Base-by-base conservation (phyloP, 345 rosid species). In the Populus euphratica region DNA sequence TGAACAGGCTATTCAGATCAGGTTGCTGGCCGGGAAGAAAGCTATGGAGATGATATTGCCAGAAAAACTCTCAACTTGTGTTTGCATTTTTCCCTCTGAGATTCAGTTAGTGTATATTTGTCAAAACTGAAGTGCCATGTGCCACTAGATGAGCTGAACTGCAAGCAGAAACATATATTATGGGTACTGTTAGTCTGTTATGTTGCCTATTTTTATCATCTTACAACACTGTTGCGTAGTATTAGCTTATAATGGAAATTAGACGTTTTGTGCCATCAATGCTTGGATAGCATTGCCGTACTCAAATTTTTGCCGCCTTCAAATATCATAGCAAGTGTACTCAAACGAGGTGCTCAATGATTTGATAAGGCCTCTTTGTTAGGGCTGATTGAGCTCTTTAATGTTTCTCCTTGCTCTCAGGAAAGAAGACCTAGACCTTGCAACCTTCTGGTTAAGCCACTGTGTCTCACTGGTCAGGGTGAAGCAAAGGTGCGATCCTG, bases 1-100 rank as follows among this genome's bases (percentile, higher is more conserved):
- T 75, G 8, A 76, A 66, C 79, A 70, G 81, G 73, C 50, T 68
- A 64, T 83, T 75, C 52, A 69, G 44, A 72, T 59, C 17, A 29
- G 65, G 29, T 31, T 54, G 25, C 71, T 33, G 36, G 10, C 23
- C 21, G 74, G 70, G 73, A 74, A 72, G 56, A 44, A 56, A 71
- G 80, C 73, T 75, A 62, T 82, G 54, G 23, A 39, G 67, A 75
- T 49, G 59, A 33, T 38, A 39, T 68, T 49, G 59, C 39, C 33
- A 68, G 12, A 12, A 68, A 70, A 63, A 76, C 69, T 80, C 72
- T 77, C 47, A 3, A 76, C 39, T 70, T 76, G 81, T 83, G 70
- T 56, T 59, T 81, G 20, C 41, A 21, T 52, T 78, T 79, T 43
- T 64, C 16, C 23, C 47, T 14, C 62, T 35, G 61, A 0, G 61